Evolutionary conservation across 2,329 filamentous ascomycete genomes (phyloP), one percentile per base, ranked within the genome.

Genomic region (Thelonectria discophora): DNA sequence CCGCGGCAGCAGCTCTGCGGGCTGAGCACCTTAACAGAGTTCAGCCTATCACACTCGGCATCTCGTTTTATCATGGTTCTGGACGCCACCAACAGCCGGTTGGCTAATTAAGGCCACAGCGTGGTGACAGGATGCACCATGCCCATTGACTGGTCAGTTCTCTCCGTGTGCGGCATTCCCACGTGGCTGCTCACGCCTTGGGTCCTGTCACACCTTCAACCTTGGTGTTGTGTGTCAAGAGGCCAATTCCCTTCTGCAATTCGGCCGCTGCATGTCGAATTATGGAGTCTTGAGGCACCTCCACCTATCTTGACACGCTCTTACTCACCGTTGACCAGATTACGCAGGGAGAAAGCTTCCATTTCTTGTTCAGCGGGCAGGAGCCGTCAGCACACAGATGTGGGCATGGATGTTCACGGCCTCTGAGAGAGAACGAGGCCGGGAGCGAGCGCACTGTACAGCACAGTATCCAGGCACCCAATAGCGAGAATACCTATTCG

Each of bases 121-220:
- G 27, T 32, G 39, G 55, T 39, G 45, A 54, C 51, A 62, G 52
- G 53, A 56, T 46, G 43, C 30, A 49, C 58, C 49, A 12, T 7
- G 46, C 27, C 13, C 52, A 45, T n/a, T 70, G 65, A 69, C 69
- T 70, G 62, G 63, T 70, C 69, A 66, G 50, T 56, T 70, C 65
- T 63, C 60, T 47, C 58, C 47, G 47, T 55, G 62, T 40, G 65
- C 62, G 58, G 53, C 62, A 62, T 62, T 71, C 60, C 69, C 69
- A 71, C 69, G 69, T 71, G 69, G 67, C 64, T 66, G 52, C 57
- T 71, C 63, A 45, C 59, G 56, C 64, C 6, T 42, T 24, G 45
- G 58, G 66, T 59, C 59, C 64, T 60, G 65, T 60, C 45, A 53
- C 55, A 39, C 30, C 54, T 53, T 58, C 43, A 24, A 24, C 4